These are phyloP conservation scores for Paragyromitra xinjiangensis DNA, from an alignment of 495 filamentous ascomycete genomes.

Conservation along the genomic window DNA sequence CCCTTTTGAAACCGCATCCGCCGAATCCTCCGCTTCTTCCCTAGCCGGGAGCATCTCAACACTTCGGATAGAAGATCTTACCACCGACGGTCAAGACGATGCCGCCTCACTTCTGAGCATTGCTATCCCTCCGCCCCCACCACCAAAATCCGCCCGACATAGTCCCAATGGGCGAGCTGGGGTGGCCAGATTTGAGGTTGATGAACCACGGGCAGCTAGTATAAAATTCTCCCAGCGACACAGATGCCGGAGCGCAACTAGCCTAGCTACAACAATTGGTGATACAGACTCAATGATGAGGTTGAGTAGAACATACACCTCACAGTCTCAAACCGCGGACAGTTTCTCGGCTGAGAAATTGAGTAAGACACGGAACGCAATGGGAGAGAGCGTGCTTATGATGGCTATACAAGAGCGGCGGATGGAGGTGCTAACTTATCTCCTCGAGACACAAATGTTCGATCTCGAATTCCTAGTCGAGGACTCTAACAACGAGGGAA, in stretches of 20 bases:
- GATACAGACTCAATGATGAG: constrained; percentile 50
- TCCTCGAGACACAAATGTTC: constrained; percentile 66
- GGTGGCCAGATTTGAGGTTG: constrained; percentile 52
- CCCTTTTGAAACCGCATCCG: constrained; percentile 44
- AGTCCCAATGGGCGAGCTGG: constrained; percentile 48
- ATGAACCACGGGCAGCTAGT: constrained; percentile 40
- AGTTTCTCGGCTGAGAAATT: constrained; percentile 55
- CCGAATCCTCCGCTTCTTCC: constrained; percentile 37
- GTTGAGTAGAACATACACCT: constrained; percentile 51
- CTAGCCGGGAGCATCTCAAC: constrained; percentile 50
- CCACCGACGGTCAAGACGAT: constrained; percentile 46
- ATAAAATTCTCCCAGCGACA: constrained; percentile 36
- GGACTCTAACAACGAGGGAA: constrained; percentile 86
- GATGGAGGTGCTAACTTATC: constrained; percentile 74
- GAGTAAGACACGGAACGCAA: constrained; percentile 54
- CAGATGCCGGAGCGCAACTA: constrained; percentile 50
- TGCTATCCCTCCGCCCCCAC: constrained; percentile 28
- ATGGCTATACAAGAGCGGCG: constrained; percentile 89
- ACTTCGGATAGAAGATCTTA: constrained; percentile 55
- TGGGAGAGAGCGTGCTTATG: constrained; percentile 89
- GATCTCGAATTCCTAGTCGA: constrained; percentile 78
- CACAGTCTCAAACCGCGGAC: constrained; percentile 54
- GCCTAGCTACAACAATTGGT: constrained; percentile 50
- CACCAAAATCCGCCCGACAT: constrained; percentile 23
- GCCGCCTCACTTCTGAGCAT: constrained; percentile 48